Percentiles rank a stretch among this genome's conserved stretches.
phyloP scores from a whole-genome alignment of 1,284 basidiomycete species.

The Microbotryum saponariae region DNA sequence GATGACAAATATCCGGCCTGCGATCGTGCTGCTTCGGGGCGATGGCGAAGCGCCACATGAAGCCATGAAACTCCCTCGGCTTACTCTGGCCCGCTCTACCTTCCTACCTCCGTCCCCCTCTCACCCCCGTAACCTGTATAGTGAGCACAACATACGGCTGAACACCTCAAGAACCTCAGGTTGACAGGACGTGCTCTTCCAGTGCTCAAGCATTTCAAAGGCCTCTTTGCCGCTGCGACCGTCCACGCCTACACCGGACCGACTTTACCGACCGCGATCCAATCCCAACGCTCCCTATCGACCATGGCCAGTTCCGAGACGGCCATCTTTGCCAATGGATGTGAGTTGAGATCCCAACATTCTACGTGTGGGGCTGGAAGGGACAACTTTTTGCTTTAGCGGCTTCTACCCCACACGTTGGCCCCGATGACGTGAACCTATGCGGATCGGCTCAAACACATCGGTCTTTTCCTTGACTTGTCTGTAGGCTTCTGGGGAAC shows the following conservation, averaged over 20 bases:
- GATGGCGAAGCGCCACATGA: no score
- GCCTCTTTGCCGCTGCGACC: constrained; percentile 11
- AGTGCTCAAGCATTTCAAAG: constrained; percentile 13
- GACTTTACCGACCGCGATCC: constrained; percentile 31
- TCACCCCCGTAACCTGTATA: no score
- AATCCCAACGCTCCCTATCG: constrained; percentile 11
- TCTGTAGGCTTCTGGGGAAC: not conserved
- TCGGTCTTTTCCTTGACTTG: not conserved
- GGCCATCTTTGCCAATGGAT: constrained; percentile 34
- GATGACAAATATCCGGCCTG: no score
- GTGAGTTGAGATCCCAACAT: not conserved
- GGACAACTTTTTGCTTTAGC: not conserved
- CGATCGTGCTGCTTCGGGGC: no score
- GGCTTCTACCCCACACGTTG: no score
- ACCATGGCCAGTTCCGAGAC: constrained; percentile 12
- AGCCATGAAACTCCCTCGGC: no score
- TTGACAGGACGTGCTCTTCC: no score
- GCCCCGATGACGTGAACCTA: not conserved
- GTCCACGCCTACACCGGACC: constrained; percentile 29
- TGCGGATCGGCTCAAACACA: not conserved
- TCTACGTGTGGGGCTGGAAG: no score
- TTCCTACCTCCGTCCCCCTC: no score
- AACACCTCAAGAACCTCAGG: no score
- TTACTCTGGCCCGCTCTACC: no score
- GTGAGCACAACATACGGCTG: no score